These are phyloP conservation scores for Dendryphion nanum DNA, from an alignment of 2,329 filamentous ascomycete genomes.

Conservation along the genomic window DNA sequence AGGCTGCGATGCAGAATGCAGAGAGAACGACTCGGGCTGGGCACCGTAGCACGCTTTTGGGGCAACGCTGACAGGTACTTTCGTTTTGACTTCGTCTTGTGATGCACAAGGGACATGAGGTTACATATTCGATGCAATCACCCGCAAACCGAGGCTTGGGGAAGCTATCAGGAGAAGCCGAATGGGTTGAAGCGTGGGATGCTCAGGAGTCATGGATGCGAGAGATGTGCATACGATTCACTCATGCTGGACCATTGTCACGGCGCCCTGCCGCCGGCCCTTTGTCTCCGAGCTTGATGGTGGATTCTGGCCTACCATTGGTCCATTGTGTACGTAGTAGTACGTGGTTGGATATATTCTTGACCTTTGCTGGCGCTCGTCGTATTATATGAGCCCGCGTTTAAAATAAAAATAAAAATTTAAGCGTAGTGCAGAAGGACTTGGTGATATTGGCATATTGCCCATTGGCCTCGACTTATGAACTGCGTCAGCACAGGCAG, in stretches of 20 bases:
- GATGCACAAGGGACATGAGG: slow-evolving; percentile 25
- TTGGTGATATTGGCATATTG: background rate
- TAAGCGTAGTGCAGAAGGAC: no score
- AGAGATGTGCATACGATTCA: background rate
- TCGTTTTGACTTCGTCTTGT: slow-evolving; percentile 21
- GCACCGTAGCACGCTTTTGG: no score
- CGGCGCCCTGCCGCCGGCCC: background rate
- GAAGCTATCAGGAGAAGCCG: background rate
- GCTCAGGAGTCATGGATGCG: background rate
- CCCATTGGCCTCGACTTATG: slow-evolving; percentile 9
- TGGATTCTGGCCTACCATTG: no score
- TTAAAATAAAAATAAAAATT: no score
- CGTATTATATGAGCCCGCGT: no score
- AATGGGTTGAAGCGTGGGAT: background rate
- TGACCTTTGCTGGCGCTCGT: no score
- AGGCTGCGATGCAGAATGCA: no score
- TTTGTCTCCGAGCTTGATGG: no score
- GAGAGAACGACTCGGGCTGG: no score
- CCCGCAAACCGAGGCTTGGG: slow-evolving; percentile 19
- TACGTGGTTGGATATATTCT: no score
- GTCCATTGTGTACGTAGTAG: no score
- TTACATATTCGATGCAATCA: slow-evolving; percentile 19
- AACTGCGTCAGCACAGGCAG: slow-evolving; percentile 24
- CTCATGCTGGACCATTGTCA: background rate
- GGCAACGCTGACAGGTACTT: no score